Evolutionary conservation across 2,329 filamentous ascomycete genomes (phyloP).

Genomic region (Neonectria coccinea): DNA sequence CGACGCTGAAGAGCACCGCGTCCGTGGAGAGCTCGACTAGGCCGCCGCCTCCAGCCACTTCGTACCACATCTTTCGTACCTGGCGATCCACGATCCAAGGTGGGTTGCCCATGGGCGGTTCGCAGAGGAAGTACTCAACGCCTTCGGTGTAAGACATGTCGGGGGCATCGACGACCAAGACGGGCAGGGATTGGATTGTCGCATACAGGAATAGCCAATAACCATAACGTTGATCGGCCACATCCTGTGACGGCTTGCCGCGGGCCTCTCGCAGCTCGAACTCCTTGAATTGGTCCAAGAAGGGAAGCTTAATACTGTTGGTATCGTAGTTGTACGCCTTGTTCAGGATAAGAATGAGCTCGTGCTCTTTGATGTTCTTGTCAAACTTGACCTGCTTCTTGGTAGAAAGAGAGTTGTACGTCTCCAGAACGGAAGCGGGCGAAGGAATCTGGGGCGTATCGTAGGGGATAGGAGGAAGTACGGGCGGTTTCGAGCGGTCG

Average conservation of each 20-base stretch:
- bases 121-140: constrained; percentile 85
- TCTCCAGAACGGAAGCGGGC: constrained; percentile 73
- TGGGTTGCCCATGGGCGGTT: constrained; percentile 76
- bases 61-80: constrained; percentile 78
- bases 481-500: constrained; percentile 88
- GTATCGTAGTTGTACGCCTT: constrained; percentile 85
- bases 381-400: constrained; percentile 82
- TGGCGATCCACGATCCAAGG: constrained; percentile 78
- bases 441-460: constrained; percentile 84
- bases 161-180: constrained; percentile 81
- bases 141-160: constrained; percentile 75
- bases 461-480: constrained; percentile 91
- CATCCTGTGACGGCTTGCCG: constrained; percentile 72
- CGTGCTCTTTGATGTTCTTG: constrained; percentile 80
- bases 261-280: constrained; percentile 78
- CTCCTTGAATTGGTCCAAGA: constrained; percentile 76
- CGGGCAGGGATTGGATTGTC: constrained; percentile 80
- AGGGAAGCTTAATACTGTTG: constrained; percentile 67
- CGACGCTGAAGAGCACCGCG: constrained; percentile 70
- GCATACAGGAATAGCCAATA: constrained; percentile 87
- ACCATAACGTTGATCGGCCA: constrained; percentile 78
- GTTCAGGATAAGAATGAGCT: constrained; percentile 81
- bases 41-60: constrained; percentile 73
- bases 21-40: constrained; percentile 70
- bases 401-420: constrained; percentile 71